These are phyloP conservation scores for Aspergillus neoniger DNA, from an alignment of 2,329 filamentous ascomycete species.

Conservation along the genomic window DNA sequence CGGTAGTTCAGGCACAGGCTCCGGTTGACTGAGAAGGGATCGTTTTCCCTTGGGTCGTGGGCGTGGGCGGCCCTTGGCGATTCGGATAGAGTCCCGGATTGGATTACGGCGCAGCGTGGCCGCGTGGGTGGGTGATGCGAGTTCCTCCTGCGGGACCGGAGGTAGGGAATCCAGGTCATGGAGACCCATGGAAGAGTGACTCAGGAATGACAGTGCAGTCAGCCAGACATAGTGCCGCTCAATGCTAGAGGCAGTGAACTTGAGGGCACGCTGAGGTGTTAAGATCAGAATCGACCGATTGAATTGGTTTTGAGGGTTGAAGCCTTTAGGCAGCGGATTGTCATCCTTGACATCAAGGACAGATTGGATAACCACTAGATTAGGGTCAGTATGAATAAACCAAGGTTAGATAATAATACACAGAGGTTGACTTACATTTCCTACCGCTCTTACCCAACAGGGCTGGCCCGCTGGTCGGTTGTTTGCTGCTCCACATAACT, in stretches of 20 bases:
- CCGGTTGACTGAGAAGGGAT: slow-evolving; percentile 36
- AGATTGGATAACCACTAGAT: slow-evolving; percentile 84
- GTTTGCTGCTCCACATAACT: slow-evolving; percentile 98
- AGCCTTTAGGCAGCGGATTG: slow-evolving; percentile 76
- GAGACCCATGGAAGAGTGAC: slow-evolving; percentile 79
- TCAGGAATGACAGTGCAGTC: slow-evolving; percentile 89
- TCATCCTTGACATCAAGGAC: slow-evolving; percentile 96
- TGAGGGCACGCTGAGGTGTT: slow-evolving; percentile 88
- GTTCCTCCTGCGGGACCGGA: slow-evolving; percentile 51
- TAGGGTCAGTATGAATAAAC: slow-evolving; percentile 15
- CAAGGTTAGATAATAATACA: background rate
- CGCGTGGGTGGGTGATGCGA: slow-evolving; percentile 45
- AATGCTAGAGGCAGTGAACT: slow-evolving; percentile 81
- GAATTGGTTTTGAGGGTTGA: slow-evolving; percentile 61
- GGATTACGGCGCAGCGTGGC: slow-evolving; percentile 55
- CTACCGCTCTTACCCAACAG: slow-evolving; percentile 91
- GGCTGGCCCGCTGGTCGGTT: slow-evolving; percentile 83
- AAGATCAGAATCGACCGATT: slow-evolving; percentile 93
- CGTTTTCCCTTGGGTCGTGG: slow-evolving; percentile 43
- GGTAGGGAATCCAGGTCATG: slow-evolving; percentile 68
- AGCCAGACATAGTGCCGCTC: slow-evolving; percentile 96
- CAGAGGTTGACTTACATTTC: slow-evolving; percentile 70
- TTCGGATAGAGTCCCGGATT: slow-evolving; percentile 84
- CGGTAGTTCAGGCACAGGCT: slow-evolving; percentile 38
- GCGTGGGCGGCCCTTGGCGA: slow-evolving; percentile 73